Conservation (phyloP, 352 stramenopile species). For the Thraustochytrium sp. region DNA sequence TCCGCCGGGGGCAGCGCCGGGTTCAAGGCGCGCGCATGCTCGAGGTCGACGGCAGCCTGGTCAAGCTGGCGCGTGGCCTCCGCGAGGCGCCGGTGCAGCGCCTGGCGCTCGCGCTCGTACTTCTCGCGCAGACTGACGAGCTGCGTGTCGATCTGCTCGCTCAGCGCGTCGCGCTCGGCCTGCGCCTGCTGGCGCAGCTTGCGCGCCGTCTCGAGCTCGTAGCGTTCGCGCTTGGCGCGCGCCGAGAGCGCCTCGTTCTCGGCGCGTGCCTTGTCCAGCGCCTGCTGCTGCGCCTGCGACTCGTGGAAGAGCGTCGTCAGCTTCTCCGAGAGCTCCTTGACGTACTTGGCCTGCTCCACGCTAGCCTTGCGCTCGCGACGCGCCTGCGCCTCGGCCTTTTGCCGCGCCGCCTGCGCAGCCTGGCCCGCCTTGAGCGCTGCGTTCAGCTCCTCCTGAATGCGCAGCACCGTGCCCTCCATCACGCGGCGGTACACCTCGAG, state of each 20-base stretch:
- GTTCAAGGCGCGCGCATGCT: too few relatives aligned
- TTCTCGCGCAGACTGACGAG: neutral
- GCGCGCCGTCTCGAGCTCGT: neutral
- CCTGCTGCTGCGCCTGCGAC: neutral
- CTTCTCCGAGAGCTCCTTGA: constrained; percentile 27
- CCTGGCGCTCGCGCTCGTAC: neutral
- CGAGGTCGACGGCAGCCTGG: neutral
- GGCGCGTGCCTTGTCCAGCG: neutral
- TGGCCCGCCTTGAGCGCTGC: neutral
- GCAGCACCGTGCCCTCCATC: constrained; percentile 17
- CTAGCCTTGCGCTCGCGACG: neutral
- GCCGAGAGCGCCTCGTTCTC: neutral
- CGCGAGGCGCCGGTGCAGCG: neutral
- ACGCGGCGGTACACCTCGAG: neutral
- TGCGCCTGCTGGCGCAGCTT: neutral
- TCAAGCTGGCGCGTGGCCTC: neutral
- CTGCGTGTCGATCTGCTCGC: neutral
- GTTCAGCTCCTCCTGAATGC: constrained; percentile 23
- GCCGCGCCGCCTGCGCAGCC: neutral
- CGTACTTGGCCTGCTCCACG: constrained; percentile 2
- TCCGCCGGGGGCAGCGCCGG: too few relatives aligned
- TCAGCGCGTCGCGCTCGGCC: neutral
- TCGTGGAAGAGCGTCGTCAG: neutral
- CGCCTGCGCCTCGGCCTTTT: neutral
- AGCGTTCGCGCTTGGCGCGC: neutral